phyloP scores from a whole-genome alignment of 768 basidiomycete genomes.

The Amanita jacksonii region DNA sequence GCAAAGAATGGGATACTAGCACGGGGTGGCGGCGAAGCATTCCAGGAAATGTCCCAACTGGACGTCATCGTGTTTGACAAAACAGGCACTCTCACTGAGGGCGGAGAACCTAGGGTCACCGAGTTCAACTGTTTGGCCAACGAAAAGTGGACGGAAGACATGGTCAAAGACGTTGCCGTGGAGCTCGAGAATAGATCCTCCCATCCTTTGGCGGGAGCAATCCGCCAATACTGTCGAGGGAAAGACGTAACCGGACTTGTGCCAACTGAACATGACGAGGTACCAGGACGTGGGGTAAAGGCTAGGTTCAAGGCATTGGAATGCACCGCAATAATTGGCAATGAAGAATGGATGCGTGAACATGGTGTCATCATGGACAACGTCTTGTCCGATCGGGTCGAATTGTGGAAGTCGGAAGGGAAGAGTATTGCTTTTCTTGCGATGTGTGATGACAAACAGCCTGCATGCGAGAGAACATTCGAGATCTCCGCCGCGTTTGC shows the following conservation, averaged over 20 bases:
- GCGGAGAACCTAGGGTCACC: constrained; percentile 53
- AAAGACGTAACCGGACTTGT: constrained; percentile 3
- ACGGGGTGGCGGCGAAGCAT: constrained; percentile 83
- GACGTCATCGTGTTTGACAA: constrained; percentile 78
- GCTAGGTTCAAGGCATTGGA: constrained; percentile 32
- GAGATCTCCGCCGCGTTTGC: constrained; percentile 43
- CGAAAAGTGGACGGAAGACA: constrained; percentile 23
- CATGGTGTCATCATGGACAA: constrained; percentile 29
- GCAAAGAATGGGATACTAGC: constrained; percentile 75
- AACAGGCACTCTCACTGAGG: constrained; percentile 74
- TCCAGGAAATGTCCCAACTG: constrained; percentile 70
- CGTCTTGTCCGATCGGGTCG: constrained; percentile 22
- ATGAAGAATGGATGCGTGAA: constrained; percentile 53
- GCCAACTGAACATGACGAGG: constrained; percentile 38
- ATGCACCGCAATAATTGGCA: constrained; percentile 54
- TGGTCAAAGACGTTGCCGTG: constrained; percentile 41
- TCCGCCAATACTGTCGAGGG: constrained; percentile 36
- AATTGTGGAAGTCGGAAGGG: constrained; percentile 50
- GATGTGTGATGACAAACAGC: constrained; percentile 19
- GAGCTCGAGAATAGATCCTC: constrained; percentile 48
- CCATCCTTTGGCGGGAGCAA: constrained; percentile 58
- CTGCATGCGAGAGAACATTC: constrained; percentile 5
- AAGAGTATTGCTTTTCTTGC: constrained; percentile 67
- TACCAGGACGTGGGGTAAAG: constrained; percentile 55
- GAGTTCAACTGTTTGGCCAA: constrained; percentile 24